Percentiles rank a stretch among this genome's conserved stretches.
phyloP scores from a whole-genome alignment of 331 rosid species.

The Saraca asoca region DNA sequence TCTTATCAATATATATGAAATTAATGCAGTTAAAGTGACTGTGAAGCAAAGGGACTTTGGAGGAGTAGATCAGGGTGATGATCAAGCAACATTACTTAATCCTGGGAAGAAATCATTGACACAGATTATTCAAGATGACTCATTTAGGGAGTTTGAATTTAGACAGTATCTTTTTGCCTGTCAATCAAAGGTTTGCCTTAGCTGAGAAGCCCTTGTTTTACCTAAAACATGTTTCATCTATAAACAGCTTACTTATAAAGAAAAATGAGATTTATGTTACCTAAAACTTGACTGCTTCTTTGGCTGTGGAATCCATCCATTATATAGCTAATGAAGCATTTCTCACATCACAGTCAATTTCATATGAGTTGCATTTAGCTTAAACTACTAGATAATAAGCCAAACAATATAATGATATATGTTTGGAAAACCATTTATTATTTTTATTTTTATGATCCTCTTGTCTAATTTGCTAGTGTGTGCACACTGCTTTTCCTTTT shows the following conservation, averaged over 20 bases:
- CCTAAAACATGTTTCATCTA: conserved; percentile 11
- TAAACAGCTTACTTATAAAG: conserved; percentile 25
- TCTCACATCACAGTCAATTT: conserved; percentile 7
- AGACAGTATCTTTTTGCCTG: conserved; percentile 94
- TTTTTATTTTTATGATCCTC: background rate
- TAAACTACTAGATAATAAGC: background rate
- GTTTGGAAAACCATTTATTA: conserved; percentile 21
- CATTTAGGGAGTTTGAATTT: conserved; percentile 96
- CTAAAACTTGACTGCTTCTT: conserved; percentile 19
- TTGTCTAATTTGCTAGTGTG: background rate
- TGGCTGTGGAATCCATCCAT: conserved; percentile 22
- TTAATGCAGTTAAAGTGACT: conserved; percentile 60
- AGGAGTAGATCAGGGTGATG: conserved; percentile 82
- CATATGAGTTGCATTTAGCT: background rate
- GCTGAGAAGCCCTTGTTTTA: conserved; percentile 28
- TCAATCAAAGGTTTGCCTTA: conserved; percentile 75
- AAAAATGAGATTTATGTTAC: conserved; percentile 22
- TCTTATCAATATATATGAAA: background rate
- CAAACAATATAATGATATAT: background rate
- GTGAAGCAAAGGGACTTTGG: conserved; percentile 91
- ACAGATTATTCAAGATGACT: conserved; percentile 92
- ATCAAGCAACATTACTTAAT: conserved; percentile 82
- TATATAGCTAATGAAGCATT: conserved; percentile 23
- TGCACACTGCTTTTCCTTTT: conserved; percentile 16
- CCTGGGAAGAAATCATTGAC: conserved; percentile 79